phyloP scores from a whole-genome alignment of 148 eudicot genomes.

The Bassia scoparia region DNA sequence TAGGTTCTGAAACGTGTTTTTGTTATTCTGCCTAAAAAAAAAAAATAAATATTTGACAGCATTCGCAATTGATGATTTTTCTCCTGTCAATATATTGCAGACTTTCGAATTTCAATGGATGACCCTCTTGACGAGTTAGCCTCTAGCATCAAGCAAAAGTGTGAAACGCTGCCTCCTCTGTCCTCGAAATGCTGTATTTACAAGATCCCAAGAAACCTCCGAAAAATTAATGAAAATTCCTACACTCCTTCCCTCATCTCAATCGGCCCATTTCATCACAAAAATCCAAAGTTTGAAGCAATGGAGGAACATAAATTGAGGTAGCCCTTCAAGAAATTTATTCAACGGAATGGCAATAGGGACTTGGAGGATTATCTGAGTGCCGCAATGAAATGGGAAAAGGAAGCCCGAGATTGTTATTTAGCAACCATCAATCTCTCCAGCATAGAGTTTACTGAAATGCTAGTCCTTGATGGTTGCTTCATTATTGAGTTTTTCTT shows the following conservation, averaged over 20 bases:
- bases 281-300: slow-evolving; percentile 6
- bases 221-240: slow-evolving; percentile 31
- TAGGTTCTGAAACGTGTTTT: not conserved
- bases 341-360: slow-evolving; percentile 23
- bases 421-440: slow-evolving; percentile 23
- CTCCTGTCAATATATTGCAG: not conserved
- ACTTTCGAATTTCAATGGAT: slow-evolving; percentile 20
- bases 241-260: slow-evolving; percentile 32
- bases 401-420: slow-evolving; percentile 40
- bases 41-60: not conserved
- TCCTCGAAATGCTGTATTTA: slow-evolving; percentile 38
- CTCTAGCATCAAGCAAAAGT: slow-evolving; percentile 24
- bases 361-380: slow-evolving; percentile 27
- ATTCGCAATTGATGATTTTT: not conserved
- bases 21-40: not conserved
- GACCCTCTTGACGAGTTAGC: slow-evolving; percentile 31
- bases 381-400: slow-evolving; percentile 35
- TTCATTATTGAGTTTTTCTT: slow-evolving; percentile 37
- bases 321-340: slow-evolving; percentile 26
- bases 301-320: slow-evolving; percentile 30
- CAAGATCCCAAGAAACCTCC: slow-evolving; percentile 34
- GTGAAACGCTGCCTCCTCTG: slow-evolving; percentile 28
- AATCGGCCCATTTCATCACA: slow-evolving; percentile 37
- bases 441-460: slow-evolving; percentile 32
- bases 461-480: slow-evolving; percentile 33